phyloP scores from a whole-genome alignment of 805 yeast genomes.

The Kuraishia hungarica region DNA sequence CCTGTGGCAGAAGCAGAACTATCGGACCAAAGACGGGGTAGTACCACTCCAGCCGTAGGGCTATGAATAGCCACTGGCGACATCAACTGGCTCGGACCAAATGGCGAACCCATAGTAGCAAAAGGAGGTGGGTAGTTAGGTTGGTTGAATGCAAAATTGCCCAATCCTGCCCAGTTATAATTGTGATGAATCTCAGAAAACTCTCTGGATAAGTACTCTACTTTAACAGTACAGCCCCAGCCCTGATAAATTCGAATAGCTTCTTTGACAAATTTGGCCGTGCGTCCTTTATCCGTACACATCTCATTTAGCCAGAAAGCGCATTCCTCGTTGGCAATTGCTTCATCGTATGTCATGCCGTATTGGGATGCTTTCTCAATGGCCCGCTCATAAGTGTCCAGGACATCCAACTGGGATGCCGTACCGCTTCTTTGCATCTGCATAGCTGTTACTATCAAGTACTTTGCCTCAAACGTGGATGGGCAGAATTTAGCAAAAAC shows the following conservation, averaged over 20 bases:
- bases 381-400: conserved; percentile 38
- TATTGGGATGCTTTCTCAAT: conserved; percentile 26
- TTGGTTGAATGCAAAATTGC: background rate
- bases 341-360: conserved; percentile 28
- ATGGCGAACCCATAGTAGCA: background rate
- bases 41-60: background rate
- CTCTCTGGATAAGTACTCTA: conserved; percentile 17
- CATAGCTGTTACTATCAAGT: conserved; percentile 26
- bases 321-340: conserved; percentile 31
- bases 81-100: background rate
- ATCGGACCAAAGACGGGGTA: background rate
- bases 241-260: conserved; percentile 26
- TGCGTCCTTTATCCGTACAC: conserved; percentile 22
- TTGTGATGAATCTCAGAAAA: conserved; percentile 20
- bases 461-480: conserved; percentile 28
- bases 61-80: background rate
- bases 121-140: background rate
- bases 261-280: conserved; percentile 24
- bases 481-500: conserved; percentile 29
- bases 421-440: conserved; percentile 12
- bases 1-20: background rate
- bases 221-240: conserved; percentile 19
- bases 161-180: conserved; percentile 26
- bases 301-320: conserved; percentile 26
- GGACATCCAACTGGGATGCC: conserved; percentile 24